A percentile compares a stretch with the other conserved stretches of the same genome.
Evolutionary conservation across 2,329 filamentous ascomycete genomes (phyloP).

Genomic region (Penicillium hesseltinei): DNA sequence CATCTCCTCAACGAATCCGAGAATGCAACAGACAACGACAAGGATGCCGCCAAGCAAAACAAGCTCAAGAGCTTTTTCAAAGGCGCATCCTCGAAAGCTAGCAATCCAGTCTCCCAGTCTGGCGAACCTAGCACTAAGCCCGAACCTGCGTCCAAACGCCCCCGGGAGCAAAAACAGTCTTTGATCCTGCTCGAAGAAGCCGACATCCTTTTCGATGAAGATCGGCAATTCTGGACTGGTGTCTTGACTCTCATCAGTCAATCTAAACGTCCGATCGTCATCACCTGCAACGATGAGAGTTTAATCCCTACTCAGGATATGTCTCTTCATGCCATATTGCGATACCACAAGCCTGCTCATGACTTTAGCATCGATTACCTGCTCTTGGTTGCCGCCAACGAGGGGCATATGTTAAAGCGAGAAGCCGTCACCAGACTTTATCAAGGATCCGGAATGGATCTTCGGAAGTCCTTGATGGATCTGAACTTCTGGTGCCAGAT

Average conservation of each 20-base stretch:
- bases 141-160: constrained; percentile 34
- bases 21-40: constrained; percentile 18
- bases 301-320: constrained; percentile 72
- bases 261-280: constrained; percentile 87
- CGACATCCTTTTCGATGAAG: constrained; percentile 90
- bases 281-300: constrained; percentile 93
- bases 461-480: constrained; percentile 78
- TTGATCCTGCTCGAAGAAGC: constrained; percentile 92
- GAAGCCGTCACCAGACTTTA: constrained; percentile 69
- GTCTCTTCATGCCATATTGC: constrained; percentile 80
- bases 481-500: constrained; percentile 98
- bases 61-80: constrained; percentile 82
- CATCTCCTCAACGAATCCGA: constrained; percentile 46
- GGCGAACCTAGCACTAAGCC: constrained; percentile 23
- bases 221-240: constrained; percentile 90
- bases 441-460: constrained; percentile 64
- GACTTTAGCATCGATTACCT: constrained; percentile 76
- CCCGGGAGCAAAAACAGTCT: constrained; percentile 75
- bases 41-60: constrained; percentile 68
- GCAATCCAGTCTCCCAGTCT: constrained; percentile 19
- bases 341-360: constrained; percentile 65
- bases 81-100: constrained; percentile 43
- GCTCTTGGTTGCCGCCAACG: constrained; percentile 77
- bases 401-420: constrained; percentile 76
- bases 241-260: constrained; percentile 73